A percentile compares a stretch with the other conserved stretches of the same genome.
phyloP scores from a whole-genome alignment of 768 basidiomycete genomes.

The Porpolomopsis calyptriformis region DNA sequence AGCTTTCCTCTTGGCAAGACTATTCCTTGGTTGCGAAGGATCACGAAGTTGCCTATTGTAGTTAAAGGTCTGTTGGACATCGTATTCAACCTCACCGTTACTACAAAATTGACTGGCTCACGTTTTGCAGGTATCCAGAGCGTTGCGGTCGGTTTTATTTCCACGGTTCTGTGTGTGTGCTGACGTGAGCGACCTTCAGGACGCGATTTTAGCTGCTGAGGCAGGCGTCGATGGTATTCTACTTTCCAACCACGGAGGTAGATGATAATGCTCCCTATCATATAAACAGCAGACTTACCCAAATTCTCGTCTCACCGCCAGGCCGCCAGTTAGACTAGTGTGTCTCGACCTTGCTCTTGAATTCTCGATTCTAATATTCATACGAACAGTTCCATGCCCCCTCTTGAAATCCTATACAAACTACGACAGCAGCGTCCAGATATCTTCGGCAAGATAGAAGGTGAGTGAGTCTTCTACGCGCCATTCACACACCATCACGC shows the following conservation, averaged over 20 bases:
- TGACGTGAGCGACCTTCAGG: slow-evolving; percentile 32
- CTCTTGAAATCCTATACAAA: slow-evolving; percentile 67
- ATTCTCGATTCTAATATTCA: neutral
- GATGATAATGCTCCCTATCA: slow-evolving; percentile 12
- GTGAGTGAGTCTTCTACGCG: slow-evolving; percentile 19
- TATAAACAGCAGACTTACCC: slow-evolving; percentile 4
- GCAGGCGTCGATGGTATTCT: slow-evolving; percentile 82
- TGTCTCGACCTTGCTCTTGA: slow-evolving; percentile 13
- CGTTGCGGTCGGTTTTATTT: slow-evolving; percentile 39
- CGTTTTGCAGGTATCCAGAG: slow-evolving; percentile 52
- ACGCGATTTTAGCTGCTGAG: slow-evolving; percentile 76
- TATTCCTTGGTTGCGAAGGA: slow-evolving; percentile 64
- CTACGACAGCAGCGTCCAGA: slow-evolving; percentile 66
- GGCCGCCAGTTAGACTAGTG: slow-evolving; percentile 79
- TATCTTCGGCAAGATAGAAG: slow-evolving; percentile 62
- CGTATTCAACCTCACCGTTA: neutral
- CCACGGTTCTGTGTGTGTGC: neutral
- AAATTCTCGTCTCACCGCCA: too few species aligned
- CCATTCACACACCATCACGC: slow-evolving; percentile 5
- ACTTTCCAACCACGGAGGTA: slow-evolving; percentile 86
- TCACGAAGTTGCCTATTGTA: slow-evolving; percentile 61
- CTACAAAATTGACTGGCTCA: slow-evolving; percentile 1
- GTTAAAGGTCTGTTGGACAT: slow-evolving; percentile 63
- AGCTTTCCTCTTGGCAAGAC: slow-evolving; percentile 1
- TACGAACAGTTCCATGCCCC: slow-evolving; percentile 53